Conservation (phyloP, 2,329 filamentous ascomycete species). For the Hypoxylon sp. region DNA sequence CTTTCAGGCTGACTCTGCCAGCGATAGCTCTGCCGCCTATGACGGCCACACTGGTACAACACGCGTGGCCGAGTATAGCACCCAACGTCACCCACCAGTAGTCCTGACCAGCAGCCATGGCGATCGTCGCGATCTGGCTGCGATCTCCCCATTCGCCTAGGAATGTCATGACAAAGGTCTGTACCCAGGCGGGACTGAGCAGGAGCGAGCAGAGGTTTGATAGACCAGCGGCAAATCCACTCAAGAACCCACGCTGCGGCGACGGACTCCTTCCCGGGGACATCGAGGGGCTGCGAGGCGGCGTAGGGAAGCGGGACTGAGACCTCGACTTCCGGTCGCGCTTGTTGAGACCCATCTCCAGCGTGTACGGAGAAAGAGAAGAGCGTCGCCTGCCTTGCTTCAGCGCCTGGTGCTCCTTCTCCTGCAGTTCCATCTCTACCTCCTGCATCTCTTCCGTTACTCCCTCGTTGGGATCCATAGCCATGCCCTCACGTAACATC, state of each 20-base stretch:
- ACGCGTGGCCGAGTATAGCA: constrained; percentile 82
- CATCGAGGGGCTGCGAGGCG: constrained; percentile 80
- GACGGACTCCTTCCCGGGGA: constrained; percentile 71
- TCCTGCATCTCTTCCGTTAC: constrained; percentile 98
- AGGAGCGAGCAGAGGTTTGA: constrained; percentile 88
- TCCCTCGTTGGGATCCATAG: constrained; percentile 88
- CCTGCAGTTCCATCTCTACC: constrained; percentile 90
- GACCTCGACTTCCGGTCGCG: constrained; percentile 72
- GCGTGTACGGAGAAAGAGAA: constrained; percentile 74
- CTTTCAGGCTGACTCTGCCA: constrained; percentile 90
- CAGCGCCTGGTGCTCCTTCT: constrained; percentile 82
- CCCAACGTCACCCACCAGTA: constrained; percentile 99
- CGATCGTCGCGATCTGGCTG: constrained; percentile 97
- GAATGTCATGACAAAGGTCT: constrained; percentile 99
- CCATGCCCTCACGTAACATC: constrained; percentile 84
- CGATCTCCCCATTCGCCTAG: constrained; percentile 97
- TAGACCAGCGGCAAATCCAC: constrained; percentile 60
- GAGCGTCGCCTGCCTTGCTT: constrained; percentile 71
- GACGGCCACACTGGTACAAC: constrained; percentile 91
- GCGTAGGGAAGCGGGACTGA: constrained; percentile 79
- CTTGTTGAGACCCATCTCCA: constrained; percentile 80
- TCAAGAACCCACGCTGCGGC: constrained; percentile 49
- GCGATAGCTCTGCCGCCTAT: constrained; percentile 92
- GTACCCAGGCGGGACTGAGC: constrained; percentile 95
- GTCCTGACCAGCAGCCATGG: constrained; percentile 97